Evolutionary conservation across 331 rosid genomes (phyloP), one percentile per base, ranked within the genome.

Genomic region (Acacia pycnantha): DNA sequence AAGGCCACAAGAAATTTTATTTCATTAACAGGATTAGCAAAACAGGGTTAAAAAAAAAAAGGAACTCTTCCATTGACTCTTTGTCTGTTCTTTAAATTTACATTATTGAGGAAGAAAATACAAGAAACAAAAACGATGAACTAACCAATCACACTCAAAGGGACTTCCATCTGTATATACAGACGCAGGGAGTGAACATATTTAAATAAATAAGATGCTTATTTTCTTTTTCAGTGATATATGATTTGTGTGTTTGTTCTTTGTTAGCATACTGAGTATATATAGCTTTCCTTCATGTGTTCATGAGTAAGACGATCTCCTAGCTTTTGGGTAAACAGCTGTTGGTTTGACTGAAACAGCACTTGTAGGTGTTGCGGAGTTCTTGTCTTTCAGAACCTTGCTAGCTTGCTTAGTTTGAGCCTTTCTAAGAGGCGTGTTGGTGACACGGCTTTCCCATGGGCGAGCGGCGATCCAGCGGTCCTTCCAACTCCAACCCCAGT

Each of bases 401-500:
- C 77, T 82, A 15, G 89, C 71, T 83, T 89, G 88, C 84, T 68
- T 87, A 46, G 65, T 75, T 70, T 40, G 87, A 15, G 78, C 70
- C 82, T 90, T 93, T 84, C 73, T 86, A 29, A 90, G 88, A 78
- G 86, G 62, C 77, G 56, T 77, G 16, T 69, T 26, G 1, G 88
- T 6, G 8, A 88, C 79, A 3, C 94, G 94, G 87, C 86, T 86
- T 89, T 93, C 86, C 97, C 97, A 93, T 5, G 95, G 97, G 27
- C 94, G 97, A 44, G 88, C 90, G 15, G 94, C 95, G 56, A 93
- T 91, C 92, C 97, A 93, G 6, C 94, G 90, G 48, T 93, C 97
- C 78, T 91, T 91, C 97, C 97, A 93, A 86, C 94, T 93, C 97
- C 95, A 93, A 74, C 94, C 91, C 95, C 95, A 93, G 58, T 82